Percentiles rank a stretch among this genome's conserved stretches.
These are phyloP conservation scores for Hyaloscypha bicolor DNA, from an alignment of 495 filamentous ascomycete species.

Conservation along the genomic window DNA sequence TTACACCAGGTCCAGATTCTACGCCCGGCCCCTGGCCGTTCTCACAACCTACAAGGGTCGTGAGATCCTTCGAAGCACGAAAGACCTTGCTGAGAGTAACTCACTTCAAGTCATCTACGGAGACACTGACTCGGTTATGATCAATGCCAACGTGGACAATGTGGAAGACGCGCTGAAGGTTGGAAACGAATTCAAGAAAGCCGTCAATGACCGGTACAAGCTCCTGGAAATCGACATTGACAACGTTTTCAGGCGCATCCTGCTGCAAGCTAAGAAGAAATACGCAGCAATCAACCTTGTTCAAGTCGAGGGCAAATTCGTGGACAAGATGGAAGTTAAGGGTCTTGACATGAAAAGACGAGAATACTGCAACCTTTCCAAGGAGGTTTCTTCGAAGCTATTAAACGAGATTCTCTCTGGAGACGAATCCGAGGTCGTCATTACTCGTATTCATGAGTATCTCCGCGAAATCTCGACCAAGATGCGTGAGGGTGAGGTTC, in stretches of 20 bases:
- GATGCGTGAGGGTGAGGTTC: slow-evolving; percentile 78
- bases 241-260: slow-evolving; percentile 90
- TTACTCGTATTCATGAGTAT: slow-evolving; percentile 90
- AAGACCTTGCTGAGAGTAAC: slow-evolving; percentile 87
- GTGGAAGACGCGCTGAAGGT: slow-evolving; percentile 89
- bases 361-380: slow-evolving; percentile 93
- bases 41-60: slow-evolving; percentile 97
- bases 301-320: slow-evolving; percentile 83
- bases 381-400: slow-evolving; percentile 84
- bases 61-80: slow-evolving; percentile 94
- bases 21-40: slow-evolving; percentile 90
- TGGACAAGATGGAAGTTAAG: slow-evolving; percentile 97
- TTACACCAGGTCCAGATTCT: slow-evolving; percentile 94
- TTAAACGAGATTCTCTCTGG: slow-evolving; percentile 92
- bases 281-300: slow-evolving; percentile 96
- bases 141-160: slow-evolving; percentile 95
- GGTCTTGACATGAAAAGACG: slow-evolving; percentile 96
- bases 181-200: slow-evolving; percentile 66
- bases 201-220: slow-evolving; percentile 86
- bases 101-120: slow-evolving; percentile 94
- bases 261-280: slow-evolving; percentile 98
- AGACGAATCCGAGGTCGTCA: slow-evolving; percentile 85
- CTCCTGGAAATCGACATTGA: slow-evolving; percentile 97
- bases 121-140: slow-evolving; percentile 99
- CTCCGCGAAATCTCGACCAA: slow-evolving; percentile 77